Evolutionary conservation across 768 basidiomycete genomes (phyloP).

Genomic region (Termitomyces sp.): DNA sequence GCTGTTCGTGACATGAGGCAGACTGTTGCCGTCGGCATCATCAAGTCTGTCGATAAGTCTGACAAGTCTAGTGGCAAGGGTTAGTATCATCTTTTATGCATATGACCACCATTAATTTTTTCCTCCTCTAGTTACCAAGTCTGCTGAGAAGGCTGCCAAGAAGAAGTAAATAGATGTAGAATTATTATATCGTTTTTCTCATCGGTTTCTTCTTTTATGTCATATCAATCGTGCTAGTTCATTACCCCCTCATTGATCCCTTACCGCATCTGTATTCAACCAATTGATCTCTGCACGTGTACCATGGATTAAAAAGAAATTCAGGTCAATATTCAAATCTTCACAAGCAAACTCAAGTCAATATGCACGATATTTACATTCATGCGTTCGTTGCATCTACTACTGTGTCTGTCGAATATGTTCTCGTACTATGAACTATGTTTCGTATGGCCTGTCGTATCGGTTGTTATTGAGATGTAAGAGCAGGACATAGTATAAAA

Average conservation of each 20-base stretch:
- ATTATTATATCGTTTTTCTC: slow-evolving; percentile 55
- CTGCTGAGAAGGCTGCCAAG: slow-evolving; percentile 94
- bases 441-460: slow-evolving; percentile 20
- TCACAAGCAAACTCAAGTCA: background rate
- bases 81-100: slow-evolving; percentile 22
- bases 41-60: slow-evolving; percentile 96
- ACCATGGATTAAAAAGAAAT: slow-evolving; percentile 2
- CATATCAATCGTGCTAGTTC: slow-evolving; percentile 27
- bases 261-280: slow-evolving; percentile 40
- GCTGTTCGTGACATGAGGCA: slow-evolving; percentile 99
- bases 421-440: slow-evolving; percentile 24
- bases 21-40: slow-evolving; percentile 98
- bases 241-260: slow-evolving; percentile 18
- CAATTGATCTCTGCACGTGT: slow-evolving; percentile 26
- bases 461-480: background rate
- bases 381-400: background rate
- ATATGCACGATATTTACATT: background rate
- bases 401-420: slow-evolving; percentile 13
- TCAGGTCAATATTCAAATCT: background rate
- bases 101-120: background rate
- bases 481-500: background rate
- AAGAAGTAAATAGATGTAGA: slow-evolving; percentile 91
- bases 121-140: slow-evolving; percentile 68
- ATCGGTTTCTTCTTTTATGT: slow-evolving; percentile 40
- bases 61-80: slow-evolving; percentile 87